Percentiles rank a stretch among this genome's conserved stretches.
Conservation (phyloP, 2,329 filamentous ascomycete genomes). For the Sporothrix schenckii region DNA sequence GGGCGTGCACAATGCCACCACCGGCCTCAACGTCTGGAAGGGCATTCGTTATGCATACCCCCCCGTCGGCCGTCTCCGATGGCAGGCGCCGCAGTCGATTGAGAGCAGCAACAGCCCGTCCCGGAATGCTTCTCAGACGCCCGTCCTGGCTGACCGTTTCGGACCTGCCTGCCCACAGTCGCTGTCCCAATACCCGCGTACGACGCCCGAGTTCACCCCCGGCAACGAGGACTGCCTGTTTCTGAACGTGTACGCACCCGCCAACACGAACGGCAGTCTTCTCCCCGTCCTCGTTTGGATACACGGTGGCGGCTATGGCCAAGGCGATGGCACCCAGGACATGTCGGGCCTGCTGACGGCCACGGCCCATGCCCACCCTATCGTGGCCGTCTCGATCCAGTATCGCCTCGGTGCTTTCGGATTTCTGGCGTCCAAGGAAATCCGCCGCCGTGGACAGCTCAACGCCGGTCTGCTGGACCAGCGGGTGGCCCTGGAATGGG, state of each 20-base stretch:
- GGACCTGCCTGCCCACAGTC: conserved; percentile 35
- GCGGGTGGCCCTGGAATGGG: conserved; percentile 51
- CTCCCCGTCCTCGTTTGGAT: conserved; percentile 58
- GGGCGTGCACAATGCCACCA: conserved; percentile 32
- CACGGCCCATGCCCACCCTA: conserved; percentile 33
- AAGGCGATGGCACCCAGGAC: conserved; percentile 35
- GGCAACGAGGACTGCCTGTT: conserved; percentile 49
- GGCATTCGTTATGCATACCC: conserved; percentile 29
- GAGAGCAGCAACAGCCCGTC: neutral
- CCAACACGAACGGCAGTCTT: conserved; percentile 24
- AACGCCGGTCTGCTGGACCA: conserved; percentile 48
- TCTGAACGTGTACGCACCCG: conserved; percentile 48
- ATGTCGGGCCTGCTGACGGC: conserved; percentile 38
- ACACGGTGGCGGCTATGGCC: conserved; percentile 43
- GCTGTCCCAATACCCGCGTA: neutral
- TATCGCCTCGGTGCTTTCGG: conserved; percentile 37
- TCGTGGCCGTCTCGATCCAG: conserved; percentile 40
- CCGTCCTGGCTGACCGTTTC: conserved; percentile 35
- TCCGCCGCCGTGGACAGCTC: conserved; percentile 39
- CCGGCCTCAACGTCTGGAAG: conserved; percentile 3
- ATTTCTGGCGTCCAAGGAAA: conserved; percentile 34
- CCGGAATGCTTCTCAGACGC: neutral
- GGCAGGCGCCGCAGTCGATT: conserved; percentile 22
- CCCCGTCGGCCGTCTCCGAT: conserved; percentile 16
- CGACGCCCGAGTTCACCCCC: neutral